phyloP scores from a whole-genome alignment of 2,329 filamentous ascomycete genomes.

The Aspergillus clavatus region DNA sequence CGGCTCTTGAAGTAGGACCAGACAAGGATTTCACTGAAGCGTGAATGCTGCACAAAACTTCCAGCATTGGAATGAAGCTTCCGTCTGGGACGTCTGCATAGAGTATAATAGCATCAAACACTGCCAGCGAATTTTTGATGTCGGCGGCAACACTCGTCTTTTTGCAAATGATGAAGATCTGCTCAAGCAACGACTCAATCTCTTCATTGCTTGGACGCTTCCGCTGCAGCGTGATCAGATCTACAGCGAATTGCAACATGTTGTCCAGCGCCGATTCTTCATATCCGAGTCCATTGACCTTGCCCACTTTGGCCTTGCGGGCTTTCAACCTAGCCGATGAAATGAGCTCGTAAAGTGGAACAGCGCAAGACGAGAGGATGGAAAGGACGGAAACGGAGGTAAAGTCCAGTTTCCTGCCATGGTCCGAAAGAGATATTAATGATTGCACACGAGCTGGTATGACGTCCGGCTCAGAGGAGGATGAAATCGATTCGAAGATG shows the following conservation, averaged over 20 bases:
- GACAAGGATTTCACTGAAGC: conserved; percentile 41
- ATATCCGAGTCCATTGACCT: conserved; percentile 27
- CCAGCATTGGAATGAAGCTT: conserved; percentile 35
- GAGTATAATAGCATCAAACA: conserved; percentile 41
- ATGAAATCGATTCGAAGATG: conserved; percentile 35
- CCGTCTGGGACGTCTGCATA: conserved; percentile 37
- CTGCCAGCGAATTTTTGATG: conserved; percentile 39
- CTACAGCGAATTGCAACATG: conserved; percentile 40
- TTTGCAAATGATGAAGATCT: conserved; percentile 38
- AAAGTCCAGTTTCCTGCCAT: conserved; percentile 41
- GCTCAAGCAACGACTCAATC: conserved; percentile 32
- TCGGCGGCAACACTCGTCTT: conserved; percentile 39
- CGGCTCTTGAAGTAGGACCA: conserved; percentile 39
- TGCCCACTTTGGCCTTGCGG: conserved; percentile 32
- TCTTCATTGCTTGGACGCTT: conserved; percentile 33
- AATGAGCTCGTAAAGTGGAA: conserved; percentile 36
- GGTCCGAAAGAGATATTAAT: conserved; percentile 39
- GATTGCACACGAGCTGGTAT: conserved; percentile 37
- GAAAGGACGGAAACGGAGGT: conserved; percentile 35
- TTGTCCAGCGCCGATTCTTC: conserved; percentile 36
- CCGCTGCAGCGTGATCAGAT: conserved; percentile 41
- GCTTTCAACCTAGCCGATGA: conserved; percentile 34
- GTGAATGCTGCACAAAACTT: conserved; percentile 43
- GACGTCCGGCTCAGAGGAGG: conserved; percentile 31
- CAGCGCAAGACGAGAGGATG: conserved; percentile 37